Conservation (phyloP, 129 eudicot species). For the Escallonia herrerae region DNA sequence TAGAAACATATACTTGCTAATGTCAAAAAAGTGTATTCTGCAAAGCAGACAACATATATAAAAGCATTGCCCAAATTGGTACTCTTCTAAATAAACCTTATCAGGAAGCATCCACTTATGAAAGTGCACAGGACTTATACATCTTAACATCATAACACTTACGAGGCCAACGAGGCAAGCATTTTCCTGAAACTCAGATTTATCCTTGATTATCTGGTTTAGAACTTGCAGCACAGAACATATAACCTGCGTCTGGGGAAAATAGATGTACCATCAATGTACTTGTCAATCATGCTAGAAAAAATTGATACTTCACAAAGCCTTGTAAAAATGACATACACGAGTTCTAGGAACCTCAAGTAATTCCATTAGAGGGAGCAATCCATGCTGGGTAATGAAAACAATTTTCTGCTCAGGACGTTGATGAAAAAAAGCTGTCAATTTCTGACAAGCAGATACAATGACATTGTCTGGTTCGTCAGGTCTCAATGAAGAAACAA, state of each 20-base stretch:
- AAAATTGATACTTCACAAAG: not conserved
- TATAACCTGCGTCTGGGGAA: slow-evolving; percentile 53
- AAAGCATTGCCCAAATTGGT: not conserved
- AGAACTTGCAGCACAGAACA: slow-evolving; percentile 85
- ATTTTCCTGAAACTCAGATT: slow-evolving; percentile 86
- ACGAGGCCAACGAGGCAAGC: slow-evolving; percentile 98
- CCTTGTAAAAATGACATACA: slow-evolving; percentile 34
- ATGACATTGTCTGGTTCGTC: slow-evolving; percentile 94
- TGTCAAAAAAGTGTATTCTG: not conserved
- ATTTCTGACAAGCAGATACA: slow-evolving; percentile 77
- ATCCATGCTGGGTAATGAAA: slow-evolving; percentile 86
- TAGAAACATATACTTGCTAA: too few relatives aligned
- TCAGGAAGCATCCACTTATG: not conserved
- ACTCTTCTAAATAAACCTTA: not conserved
- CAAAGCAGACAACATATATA: not conserved
- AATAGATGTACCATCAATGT: not conserved
- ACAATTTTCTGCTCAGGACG: slow-evolving; percentile 93
- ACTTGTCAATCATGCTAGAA: not conserved
- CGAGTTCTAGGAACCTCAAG: slow-evolving; percentile 84
- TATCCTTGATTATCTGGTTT: slow-evolving; percentile 80
- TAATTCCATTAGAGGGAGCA: slow-evolving; percentile 86
- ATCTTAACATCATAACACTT: slow-evolving; percentile 22
- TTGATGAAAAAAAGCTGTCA: slow-evolving; percentile 72
- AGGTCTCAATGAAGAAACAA: slow-evolving; percentile 76
- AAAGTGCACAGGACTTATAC: not conserved